These are phyloP conservation scores for Aureobasidium subglaciale DNA, from an alignment of 2,329 filamentous ascomycete genomes.

Conservation along the genomic window DNA sequence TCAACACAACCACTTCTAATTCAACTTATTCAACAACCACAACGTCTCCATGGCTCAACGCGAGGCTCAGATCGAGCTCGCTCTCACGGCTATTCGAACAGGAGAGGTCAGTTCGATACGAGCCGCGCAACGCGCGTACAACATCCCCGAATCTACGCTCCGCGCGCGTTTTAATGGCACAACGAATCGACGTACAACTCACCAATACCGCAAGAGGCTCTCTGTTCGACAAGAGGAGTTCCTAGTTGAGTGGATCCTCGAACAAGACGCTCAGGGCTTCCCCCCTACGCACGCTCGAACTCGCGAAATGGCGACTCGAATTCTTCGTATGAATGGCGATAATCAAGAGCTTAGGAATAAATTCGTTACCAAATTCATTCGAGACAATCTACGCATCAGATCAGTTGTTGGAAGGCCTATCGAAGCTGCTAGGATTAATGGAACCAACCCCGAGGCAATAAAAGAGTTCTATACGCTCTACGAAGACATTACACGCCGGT, in stretches of 20 bases:
- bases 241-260: neutral
- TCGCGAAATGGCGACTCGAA: neutral
- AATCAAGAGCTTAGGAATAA: neutral
- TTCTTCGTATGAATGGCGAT: conserved; percentile 5
- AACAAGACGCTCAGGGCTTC: neutral
- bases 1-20: too few relatives aligned
- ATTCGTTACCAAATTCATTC: neutral
- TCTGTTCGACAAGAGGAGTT: conserved; percentile 4
- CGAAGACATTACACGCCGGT: neutral
- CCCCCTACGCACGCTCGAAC: neutral
- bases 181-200: neutral
- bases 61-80: neutral
- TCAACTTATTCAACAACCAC: neutral
- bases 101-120: neutral
- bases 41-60: conserved; percentile 2
- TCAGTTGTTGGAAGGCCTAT: conserved; percentile 2
- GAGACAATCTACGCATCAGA: conserved; percentile 5
- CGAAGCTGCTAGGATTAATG: neutral
- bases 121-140: neutral
- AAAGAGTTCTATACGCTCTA: neutral
- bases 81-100: neutral
- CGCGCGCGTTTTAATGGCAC: neutral
- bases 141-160: neutral
- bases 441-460: neutral
- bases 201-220: neutral